Evolutionary conservation across 192 early-diverging fungal genomes (phyloP).

Genomic region (Paraglomus brasilianum): DNA sequence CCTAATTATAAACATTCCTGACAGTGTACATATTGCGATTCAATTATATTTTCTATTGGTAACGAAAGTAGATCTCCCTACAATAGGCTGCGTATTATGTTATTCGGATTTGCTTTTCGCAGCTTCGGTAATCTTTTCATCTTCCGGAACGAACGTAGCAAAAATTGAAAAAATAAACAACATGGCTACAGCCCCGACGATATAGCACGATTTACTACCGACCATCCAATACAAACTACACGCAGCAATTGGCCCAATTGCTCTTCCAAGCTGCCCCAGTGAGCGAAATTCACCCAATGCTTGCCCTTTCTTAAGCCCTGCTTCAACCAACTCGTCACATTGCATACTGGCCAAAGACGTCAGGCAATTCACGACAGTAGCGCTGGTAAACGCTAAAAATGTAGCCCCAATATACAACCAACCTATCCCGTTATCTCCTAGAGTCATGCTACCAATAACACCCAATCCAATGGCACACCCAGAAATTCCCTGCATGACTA

Average conservation of each 20-base stretch:
- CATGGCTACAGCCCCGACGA: slow-evolving; percentile 54
- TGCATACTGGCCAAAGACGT: slow-evolving; percentile 73
- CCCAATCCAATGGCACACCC: slow-evolving; percentile 64
- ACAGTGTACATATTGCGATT: no score
- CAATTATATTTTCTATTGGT: no score
- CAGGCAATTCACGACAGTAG: slow-evolving; percentile 91
- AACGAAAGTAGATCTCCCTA: no score
- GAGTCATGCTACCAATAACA: slow-evolving; percentile 54
- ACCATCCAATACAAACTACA: slow-evolving; percentile 86
- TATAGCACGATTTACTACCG: slow-evolving; percentile 64
- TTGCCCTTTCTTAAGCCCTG: slow-evolving; percentile 56
- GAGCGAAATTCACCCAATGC: slow-evolving; percentile 84
- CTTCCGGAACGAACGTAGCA: no score
- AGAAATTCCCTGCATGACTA: slow-evolving; percentile 79
- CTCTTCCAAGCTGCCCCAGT: slow-evolving; percentile 87
- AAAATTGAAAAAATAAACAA: slow-evolving; percentile 34
- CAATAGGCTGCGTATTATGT: no score
- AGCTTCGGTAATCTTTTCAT: no score
- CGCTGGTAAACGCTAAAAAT: slow-evolving; percentile 88
- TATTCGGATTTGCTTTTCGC: no score
- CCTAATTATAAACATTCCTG: no score
- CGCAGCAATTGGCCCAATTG: slow-evolving; percentile 82
- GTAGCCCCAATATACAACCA: slow-evolving; percentile 69
- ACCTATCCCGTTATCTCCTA: slow-evolving; percentile 29
- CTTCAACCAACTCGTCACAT: slow-evolving; percentile 44